Evolutionary conservation across 1,284 basidiomycete species (phyloP).

Genomic region (Pyrrhoderma noxium): DNA sequence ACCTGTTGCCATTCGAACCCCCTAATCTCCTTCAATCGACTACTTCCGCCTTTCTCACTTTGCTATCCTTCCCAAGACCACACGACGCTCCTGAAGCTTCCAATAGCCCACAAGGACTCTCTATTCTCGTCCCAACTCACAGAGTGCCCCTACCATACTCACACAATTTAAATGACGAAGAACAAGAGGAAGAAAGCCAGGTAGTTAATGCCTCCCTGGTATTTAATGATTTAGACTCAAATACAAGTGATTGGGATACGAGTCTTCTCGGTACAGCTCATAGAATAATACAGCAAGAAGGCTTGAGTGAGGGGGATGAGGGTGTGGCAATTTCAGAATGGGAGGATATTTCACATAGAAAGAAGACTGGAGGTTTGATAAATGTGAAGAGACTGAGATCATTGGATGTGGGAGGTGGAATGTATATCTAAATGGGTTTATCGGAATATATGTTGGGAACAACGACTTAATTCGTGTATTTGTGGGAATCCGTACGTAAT

Average conservation of each 20-base stretch:
- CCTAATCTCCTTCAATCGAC: conserved; percentile 55
- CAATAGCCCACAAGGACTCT: conserved; percentile 16
- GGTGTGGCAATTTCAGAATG: conserved; percentile 6
- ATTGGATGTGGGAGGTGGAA: conserved; percentile 43
- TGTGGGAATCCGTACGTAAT: no score
- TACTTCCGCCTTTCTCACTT: conserved; percentile 46
- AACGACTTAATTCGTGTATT: no score
- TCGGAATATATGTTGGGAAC: no score
- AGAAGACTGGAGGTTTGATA: conserved; percentile 9
- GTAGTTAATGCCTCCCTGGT: no score
- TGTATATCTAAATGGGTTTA: conserved; percentile 63
- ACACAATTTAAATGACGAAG: neutral
- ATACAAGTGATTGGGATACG: conserved; percentile 10
- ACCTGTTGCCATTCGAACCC: conserved; percentile 33
- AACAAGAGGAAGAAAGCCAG: neutral
- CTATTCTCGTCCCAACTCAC: conserved; percentile 46
- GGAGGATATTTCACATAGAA: conserved; percentile 18
- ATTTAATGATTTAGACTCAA: no score
- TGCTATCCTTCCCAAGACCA: conserved; percentile 24
- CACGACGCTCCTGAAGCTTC: conserved; percentile 17
- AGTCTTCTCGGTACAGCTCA: conserved; percentile 28
- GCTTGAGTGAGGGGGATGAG: no score
- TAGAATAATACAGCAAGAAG: conserved; percentile 27
- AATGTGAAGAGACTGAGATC: conserved; percentile 16
- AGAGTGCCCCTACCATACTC: conserved; percentile 30